These are phyloP conservation scores for Nigrospora osmanthi DNA, from an alignment of 2,329 filamentous ascomycete genomes.

Conservation along the genomic window DNA sequence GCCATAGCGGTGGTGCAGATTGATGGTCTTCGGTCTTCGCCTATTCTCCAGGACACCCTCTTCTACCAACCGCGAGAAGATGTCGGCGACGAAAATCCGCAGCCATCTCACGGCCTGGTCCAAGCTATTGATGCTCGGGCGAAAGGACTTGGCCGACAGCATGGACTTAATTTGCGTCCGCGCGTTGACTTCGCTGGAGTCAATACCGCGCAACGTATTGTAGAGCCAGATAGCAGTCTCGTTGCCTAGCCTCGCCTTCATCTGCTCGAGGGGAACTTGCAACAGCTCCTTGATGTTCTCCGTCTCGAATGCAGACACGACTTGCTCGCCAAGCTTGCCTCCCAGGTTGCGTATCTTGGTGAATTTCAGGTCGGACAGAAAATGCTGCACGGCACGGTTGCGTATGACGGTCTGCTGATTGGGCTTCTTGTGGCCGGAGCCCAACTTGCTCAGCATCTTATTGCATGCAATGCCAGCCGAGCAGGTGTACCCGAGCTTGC, in stretches of 20 bases:
- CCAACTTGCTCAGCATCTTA: conserved; percentile 93
- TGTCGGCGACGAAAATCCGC: conserved; percentile 84
- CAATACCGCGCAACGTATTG: conserved; percentile 75
- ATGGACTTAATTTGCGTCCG: conserved; percentile 94
- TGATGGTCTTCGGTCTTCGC: conserved; percentile 77
- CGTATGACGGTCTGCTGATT: conserved; percentile 92
- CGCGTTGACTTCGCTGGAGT: conserved; percentile 81
- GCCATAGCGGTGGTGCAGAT: conserved; percentile 71
- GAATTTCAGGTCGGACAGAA: conserved; percentile 80
- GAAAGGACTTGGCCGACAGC: conserved; percentile 93
- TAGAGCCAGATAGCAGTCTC: conserved; percentile 84
- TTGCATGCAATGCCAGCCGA: conserved; percentile 84
- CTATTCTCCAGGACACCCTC: conserved; percentile 85
- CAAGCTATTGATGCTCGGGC: conserved; percentile 68
- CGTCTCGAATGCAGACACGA: conserved; percentile 73
- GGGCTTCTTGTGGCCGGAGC: conserved; percentile 86
- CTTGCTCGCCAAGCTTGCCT: conserved; percentile 85
- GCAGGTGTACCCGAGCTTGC: conserved; percentile 77
- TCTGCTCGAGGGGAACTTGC: conserved; percentile 61
- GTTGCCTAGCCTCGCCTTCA: conserved; percentile 72
- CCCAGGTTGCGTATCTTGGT: conserved; percentile 94
- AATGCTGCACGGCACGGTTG: conserved; percentile 71
- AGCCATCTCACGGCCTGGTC: conserved; percentile 83
- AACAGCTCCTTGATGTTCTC: conserved; percentile 73
- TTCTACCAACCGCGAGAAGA: conserved; percentile 81